Conservation (phyloP, 2,329 filamentous ascomycete species). For the Paecilomyces dactylethromorphus region DNA sequence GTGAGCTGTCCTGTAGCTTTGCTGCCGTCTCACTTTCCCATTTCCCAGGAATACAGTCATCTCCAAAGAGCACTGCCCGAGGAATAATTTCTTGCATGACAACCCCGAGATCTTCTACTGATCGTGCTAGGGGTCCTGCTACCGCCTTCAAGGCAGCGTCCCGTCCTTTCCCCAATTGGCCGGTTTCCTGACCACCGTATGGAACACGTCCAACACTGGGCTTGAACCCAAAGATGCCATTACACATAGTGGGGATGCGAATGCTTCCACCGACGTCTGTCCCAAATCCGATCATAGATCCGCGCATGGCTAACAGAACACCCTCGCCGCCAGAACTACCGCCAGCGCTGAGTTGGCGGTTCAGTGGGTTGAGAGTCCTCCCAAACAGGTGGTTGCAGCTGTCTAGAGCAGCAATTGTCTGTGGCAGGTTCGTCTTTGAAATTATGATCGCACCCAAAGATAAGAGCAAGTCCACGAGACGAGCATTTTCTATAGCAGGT, state of each 20-base stretch:
- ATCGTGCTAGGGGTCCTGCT: constrained; percentile 36
- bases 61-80: constrained; percentile 47
- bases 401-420: constrained; percentile 51
- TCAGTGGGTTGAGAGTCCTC: constrained; percentile 57
- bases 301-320: constrained; percentile 52
- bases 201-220: constrained; percentile 38
- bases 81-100: constrained; percentile 48
- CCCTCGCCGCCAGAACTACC: constrained; percentile 63
- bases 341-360: constrained; percentile 54
- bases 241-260: constrained; percentile 38
- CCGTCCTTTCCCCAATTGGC: constrained; percentile 39
- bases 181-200: constrained; percentile 47
- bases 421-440: constrained; percentile 63
- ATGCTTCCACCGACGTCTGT: constrained; percentile 49
- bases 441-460: constrained; percentile 61
- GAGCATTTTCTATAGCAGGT: constrained; percentile 50
- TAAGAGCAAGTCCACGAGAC: constrained; percentile 52
- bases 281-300: constrained; percentile 54
- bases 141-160: constrained; percentile 47
- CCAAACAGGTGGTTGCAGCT: constrained; percentile 58
- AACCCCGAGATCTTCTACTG: constrained; percentile 34
- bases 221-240: constrained; percentile 41
- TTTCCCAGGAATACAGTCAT: constrained; percentile 36
- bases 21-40: constrained; percentile 23
- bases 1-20: background rate